Percentiles rank a stretch among this genome's conserved stretches.
These are phyloP conservation scores for Gossypium schwendimanii DNA, from an alignment of 441 rosid species.

Conservation along the genomic window DNA sequence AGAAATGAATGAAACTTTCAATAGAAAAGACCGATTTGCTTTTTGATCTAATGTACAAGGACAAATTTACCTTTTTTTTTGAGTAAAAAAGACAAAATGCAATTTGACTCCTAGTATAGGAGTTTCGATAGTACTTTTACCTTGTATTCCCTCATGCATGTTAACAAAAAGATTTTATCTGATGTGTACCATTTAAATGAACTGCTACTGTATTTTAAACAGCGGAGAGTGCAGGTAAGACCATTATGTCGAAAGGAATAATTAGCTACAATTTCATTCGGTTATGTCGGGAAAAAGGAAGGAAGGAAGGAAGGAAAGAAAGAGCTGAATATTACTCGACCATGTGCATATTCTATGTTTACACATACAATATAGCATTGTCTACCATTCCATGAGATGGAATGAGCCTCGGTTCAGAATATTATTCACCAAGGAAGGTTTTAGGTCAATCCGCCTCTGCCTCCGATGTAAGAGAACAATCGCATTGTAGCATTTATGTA, in stretches of 20 bases:
- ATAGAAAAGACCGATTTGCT: no score
- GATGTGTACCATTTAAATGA: not conserved
- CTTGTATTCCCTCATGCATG: not conserved
- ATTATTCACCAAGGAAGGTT: not conserved
- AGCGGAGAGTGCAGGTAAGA: not conserved
- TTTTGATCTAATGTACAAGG: no score
- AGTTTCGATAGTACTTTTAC: no score
- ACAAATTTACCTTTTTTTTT: no score
- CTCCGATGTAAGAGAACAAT: not conserved
- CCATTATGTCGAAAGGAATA: not conserved
- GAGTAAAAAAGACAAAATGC: no score
- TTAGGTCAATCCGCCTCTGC: not conserved
- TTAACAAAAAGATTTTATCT: not conserved
- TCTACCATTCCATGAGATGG: not conserved
- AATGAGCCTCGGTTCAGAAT: not conserved
- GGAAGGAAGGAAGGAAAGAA: not conserved
- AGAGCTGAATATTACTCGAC: not conserved
- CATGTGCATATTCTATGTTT: not conserved
- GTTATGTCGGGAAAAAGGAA: not conserved
- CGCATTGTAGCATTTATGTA: not conserved
- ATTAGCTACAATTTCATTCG: not conserved
- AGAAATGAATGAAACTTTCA: no score
- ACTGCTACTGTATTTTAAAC: not conserved
- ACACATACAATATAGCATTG: not conserved
- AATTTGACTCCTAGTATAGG: no score